Base-by-base conservation (phyloP, 169 alveolate species). In the Cytauxzoon felis region DNA sequence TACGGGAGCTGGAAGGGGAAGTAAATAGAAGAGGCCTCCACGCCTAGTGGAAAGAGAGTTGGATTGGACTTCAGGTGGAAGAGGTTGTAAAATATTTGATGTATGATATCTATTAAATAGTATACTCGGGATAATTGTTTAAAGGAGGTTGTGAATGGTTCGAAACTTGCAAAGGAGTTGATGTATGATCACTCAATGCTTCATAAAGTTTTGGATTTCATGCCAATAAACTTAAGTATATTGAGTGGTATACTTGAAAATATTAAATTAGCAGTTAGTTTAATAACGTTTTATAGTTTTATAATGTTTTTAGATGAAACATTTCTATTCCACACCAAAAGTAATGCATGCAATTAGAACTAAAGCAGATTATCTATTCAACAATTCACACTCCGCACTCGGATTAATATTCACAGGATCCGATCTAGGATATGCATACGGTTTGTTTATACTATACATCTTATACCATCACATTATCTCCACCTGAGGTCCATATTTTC, bases 401-500 rank as follows among this genome's bases (percentile, higher is more conserved):
- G 82, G 82, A 16, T 60, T 71, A n/a, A 50, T 67, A 1, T 60
- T 71, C 29, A 73, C 82, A 11, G 82, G 82, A 0, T 59, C 82
- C 1, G 82, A 71, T 59, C 63, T 71, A 58, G 82, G 70, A 16
- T 71, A 71, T 50, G 58, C 82, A 61, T 71, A 71, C 60, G 41
- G 24, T 3, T 64, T n/a, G n/a, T n/a, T n/a, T n/a, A n/a, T n/a
- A n/a, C n/a, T n/a, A n/a, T n/a, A n/a, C n/a, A n/a, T n/a, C n/a
- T n/a, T n/a, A n/a, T n/a, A n/a, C n/a, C n/a, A n/a, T n/a, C n/a
- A n/a, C n/a, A n/a, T n/a, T n/a, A n/a, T n/a, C n/a, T n/a, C n/a
- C n/a, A n/a, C n/a, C n/a, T n/a, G n/a, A n/a, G n/a, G n/a, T n/a
- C n/a, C n/a, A n/a, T n/a, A n/a, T n/a, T n/a, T n/a, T n/a, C n/a